phyloP scores from a whole-genome alignment of 257 asterid genomes.

The Ilex aquifolium region DNA sequence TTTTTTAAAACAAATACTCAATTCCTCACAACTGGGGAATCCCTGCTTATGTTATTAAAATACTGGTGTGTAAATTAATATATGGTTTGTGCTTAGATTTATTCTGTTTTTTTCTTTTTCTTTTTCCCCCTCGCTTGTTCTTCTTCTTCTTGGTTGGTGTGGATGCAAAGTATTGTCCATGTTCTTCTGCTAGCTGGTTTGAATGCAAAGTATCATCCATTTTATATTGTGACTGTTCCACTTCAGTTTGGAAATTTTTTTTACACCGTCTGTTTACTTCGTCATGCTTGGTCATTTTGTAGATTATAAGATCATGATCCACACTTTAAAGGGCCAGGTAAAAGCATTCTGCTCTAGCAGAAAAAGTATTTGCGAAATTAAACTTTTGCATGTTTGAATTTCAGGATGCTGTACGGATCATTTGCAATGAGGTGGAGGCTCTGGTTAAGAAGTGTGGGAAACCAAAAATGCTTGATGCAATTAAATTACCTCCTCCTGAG shows the following conservation, averaged over 20 bases:
- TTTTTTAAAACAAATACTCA: too few species aligned
- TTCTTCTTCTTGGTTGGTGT: too few species aligned
- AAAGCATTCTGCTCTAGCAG: not conserved
- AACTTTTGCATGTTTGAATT: slow-evolving; percentile 19
- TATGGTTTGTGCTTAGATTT: not conserved
- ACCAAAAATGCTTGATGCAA: slow-evolving; percentile 86
- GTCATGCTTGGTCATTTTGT: not conserved
- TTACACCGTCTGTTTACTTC: not conserved
- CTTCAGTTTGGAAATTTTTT: too few species aligned
- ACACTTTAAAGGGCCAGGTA: not conserved
- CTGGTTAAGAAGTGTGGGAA: slow-evolving; percentile 90
- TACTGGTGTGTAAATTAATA: not conserved
- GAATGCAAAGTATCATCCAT: too few species aligned
- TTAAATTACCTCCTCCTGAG: slow-evolving; percentile 88
- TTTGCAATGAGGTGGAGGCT: slow-evolving; percentile 66
- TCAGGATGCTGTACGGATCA: slow-evolving; percentile 81
- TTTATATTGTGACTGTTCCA: too few species aligned
- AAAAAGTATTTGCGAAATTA: slow-evolving; percentile 4
- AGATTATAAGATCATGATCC: too few species aligned
- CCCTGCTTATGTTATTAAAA: not conserved
- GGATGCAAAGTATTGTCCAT: too few species aligned
- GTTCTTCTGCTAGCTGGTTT: too few species aligned
- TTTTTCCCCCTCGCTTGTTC: not conserved
- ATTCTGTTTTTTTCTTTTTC: not conserved
- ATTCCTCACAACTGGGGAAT: too few species aligned